Percentiles rank a stretch among this genome's conserved stretches.
Evolutionary conservation across 2,329 filamentous ascomycete species (phyloP).

Genomic region (Phialemonium atrogriseum): DNA sequence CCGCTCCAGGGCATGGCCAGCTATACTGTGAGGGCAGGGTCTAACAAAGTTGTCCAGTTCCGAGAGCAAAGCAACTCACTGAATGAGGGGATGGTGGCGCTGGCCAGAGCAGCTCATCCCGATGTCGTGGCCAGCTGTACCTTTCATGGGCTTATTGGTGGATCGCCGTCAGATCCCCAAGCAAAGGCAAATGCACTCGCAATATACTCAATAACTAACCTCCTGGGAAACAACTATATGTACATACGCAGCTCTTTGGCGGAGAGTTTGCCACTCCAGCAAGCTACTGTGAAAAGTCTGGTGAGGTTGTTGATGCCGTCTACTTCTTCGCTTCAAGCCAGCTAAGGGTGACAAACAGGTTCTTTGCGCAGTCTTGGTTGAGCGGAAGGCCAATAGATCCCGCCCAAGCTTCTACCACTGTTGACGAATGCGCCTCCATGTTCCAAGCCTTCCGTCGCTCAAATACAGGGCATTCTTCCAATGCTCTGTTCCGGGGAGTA

Average conservation of each 20-base stretch:
- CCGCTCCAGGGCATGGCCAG: slow-evolving; percentile 2
- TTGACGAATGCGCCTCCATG: slow-evolving; percentile 6
- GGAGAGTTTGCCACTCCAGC: too few relatives aligned
- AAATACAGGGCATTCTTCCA: slow-evolving; percentile 5
- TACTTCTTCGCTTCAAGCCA: slow-evolving; percentile 2
- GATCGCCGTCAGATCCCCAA: slow-evolving; percentile 1
- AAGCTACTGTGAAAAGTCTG: slow-evolving; percentile 2
- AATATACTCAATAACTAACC: too few relatives aligned
- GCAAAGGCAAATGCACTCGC: neutral
- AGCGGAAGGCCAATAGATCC: slow-evolving; percentile 7
- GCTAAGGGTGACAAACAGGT: slow-evolving; percentile 9
- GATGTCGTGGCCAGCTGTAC: slow-evolving; percentile 5
- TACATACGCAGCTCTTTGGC: too few relatives aligned
- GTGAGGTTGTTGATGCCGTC: slow-evolving; percentile 6
- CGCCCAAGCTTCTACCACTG: slow-evolving; percentile 5
- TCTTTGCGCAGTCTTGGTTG: slow-evolving; percentile 14
- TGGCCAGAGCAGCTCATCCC: slow-evolving; percentile 1
- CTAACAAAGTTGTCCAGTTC: slow-evolving; percentile 3
- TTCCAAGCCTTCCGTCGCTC: slow-evolving; percentile 4
- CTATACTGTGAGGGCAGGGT: slow-evolving; percentile 4
- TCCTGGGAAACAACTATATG: too few relatives aligned
- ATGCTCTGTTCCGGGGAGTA: slow-evolving; percentile 8
- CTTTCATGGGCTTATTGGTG: slow-evolving; percentile 10
- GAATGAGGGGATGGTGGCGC: neutral
- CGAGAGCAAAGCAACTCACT: neutral